A percentile compares a stretch with the other conserved stretches of the same genome.
phyloP scores from a whole-genome alignment of 305 asterid species.

The Plantago coronopus region DNA sequence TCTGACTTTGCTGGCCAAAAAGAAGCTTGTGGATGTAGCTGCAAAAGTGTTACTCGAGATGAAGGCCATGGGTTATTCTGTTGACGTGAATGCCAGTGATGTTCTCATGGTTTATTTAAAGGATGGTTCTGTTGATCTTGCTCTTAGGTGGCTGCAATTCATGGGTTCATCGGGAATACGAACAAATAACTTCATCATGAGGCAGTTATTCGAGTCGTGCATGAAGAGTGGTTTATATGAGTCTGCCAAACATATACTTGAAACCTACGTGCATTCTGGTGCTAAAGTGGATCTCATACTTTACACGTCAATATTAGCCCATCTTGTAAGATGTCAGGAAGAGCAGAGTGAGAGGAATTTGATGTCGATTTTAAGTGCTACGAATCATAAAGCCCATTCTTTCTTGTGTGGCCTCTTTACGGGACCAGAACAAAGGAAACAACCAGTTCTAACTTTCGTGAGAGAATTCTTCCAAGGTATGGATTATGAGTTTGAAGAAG shows the following conservation, averaged over 20 bases:
- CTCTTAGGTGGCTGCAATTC: constrained; percentile 89
- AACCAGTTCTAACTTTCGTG: constrained; percentile 79
- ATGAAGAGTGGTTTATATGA: constrained; percentile 89
- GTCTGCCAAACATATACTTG: constrained; percentile 90
- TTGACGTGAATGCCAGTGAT: constrained; percentile 94
- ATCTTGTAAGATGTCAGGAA: constrained; percentile 90
- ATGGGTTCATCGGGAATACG: constrained; percentile 93
- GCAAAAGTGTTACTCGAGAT: constrained; percentile 93
- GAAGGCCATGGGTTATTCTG: constrained; percentile 96
- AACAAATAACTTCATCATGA: constrained; percentile 85
- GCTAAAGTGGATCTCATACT: constrained; percentile 91
- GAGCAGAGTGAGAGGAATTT: constrained; percentile 79
- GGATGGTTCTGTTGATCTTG: constrained; percentile 87
- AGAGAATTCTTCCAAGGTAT: constrained; percentile 83
- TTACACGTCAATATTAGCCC: constrained; percentile 87
- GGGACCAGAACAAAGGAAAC: constrained; percentile 87
- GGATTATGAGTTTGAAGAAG: constrained; percentile 89
- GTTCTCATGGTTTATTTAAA: constrained; percentile 88
- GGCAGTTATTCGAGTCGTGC: constrained; percentile 94
- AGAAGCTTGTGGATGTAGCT: constrained; percentile 93
- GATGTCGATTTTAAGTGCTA: constrained; percentile 91
- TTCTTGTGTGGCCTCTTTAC: constrained; percentile 92
- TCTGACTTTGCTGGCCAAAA: constrained; percentile 72
- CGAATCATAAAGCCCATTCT: constrained; percentile 82
- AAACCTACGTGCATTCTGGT: constrained; percentile 68